Base-by-base conservation (phyloP, 148 eudicot genomes). In the Chenopodium berlandieri region DNA sequence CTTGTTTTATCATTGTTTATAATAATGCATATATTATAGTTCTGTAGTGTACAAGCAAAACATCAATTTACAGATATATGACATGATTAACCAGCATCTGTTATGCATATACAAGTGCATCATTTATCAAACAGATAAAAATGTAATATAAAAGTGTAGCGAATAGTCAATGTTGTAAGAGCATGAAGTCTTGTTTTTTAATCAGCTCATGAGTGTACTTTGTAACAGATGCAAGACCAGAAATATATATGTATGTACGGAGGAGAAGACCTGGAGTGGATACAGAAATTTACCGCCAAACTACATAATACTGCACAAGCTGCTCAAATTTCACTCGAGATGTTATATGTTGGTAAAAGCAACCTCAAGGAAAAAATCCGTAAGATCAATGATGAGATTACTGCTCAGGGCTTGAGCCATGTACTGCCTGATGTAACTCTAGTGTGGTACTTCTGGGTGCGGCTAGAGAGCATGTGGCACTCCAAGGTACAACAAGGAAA, bases 391-490 rank as follows among this genome's bases (percentile, higher is more conserved):
- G 50, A 52, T 0, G 75, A 22, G 0, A 92, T 94, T 22, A 47
- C 60, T 31, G 60, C 54, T 3, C 89, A 89, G 73, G 81, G 85
- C 1, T 85, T 92, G 8, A 90, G 94, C 90, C 87, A 91, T 76
- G 81, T 87, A 1, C 80, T 94, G 64, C 88, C 88, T 0, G 89
- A 94, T 13, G 16, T 81, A 17, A 90, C 85, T 75, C 83, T 87
- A 3, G 88, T 90, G 3, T 94, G 98, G 98, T 92, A 87, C 84
- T 94, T 94, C 76, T 94, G 98, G 98, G 88, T 81, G 27, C 78
- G 98, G 70, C 85, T 92, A 0, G 91, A 90, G 78, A 88, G 93
- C 94, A 94, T 92, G 98, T 92, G 95, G 94, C 92, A 94, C 83
- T 92, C 98, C 0, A 94, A 91, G 83, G 63, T 86, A 74, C 95